phyloP scores from a whole-genome alignment of 768 basidiomycete genomes.

The Lactarius quietus region DNA sequence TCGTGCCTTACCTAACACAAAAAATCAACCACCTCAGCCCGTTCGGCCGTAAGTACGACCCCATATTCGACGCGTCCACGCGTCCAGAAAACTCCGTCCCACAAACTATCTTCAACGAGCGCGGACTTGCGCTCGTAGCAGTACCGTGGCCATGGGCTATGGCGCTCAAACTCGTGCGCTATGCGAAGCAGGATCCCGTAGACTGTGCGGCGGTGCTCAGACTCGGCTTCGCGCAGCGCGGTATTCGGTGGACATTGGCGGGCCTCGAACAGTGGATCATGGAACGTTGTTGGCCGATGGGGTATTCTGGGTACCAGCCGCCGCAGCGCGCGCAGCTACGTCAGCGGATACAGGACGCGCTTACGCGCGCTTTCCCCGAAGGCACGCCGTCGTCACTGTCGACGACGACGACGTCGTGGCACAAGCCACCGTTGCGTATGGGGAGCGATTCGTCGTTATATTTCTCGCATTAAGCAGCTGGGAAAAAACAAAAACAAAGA shows the following conservation, averaged over 20 bases:
- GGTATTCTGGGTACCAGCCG: slow-evolving; percentile 48
- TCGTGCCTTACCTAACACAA: background rate
- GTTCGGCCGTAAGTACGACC: slow-evolving; percentile 44
- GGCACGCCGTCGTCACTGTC: background rate
- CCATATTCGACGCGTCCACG: slow-evolving; percentile 52
- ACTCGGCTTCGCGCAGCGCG: slow-evolving; percentile 51
- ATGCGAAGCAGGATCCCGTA: slow-evolving; percentile 54
- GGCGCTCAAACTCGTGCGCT: slow-evolving; percentile 68
- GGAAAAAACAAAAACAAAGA: background rate
- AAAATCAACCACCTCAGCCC: slow-evolving; percentile 18
- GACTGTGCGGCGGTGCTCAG: slow-evolving; percentile 69
- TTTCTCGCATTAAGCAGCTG: background rate
- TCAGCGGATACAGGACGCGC: slow-evolving; percentile 39
- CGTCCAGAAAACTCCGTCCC: slow-evolving; percentile 38
- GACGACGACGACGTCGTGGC: background rate
- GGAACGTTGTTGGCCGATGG: slow-evolving; percentile 60
- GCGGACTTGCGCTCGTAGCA: slow-evolving; percentile 53
- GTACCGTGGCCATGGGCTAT: slow-evolving; percentile 72
- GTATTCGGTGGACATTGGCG: slow-evolving; percentile 52
- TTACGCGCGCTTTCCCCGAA: slow-evolving; percentile 2
- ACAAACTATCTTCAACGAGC: slow-evolving; percentile 57
- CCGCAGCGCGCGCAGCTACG: slow-evolving; percentile 45
- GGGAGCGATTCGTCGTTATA: background rate
- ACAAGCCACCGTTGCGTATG: background rate
- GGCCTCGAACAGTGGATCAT: slow-evolving; percentile 56